Conservation (phyloP, 768 basidiomycete genomes). For the Tephrocybe sp. region DNA sequence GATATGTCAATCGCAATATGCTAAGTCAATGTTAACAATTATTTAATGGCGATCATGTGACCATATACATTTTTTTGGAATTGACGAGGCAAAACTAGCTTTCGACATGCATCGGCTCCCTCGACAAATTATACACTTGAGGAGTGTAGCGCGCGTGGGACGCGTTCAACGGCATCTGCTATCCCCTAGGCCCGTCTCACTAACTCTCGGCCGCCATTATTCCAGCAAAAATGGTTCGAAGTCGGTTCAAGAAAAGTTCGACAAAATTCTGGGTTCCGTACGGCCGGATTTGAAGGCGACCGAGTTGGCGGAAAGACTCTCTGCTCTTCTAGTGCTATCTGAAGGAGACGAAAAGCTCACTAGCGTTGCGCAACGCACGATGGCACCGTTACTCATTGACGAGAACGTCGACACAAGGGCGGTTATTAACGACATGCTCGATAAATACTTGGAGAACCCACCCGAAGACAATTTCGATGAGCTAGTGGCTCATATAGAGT, state of each 20-base stretch:
- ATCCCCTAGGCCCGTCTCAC: background rate
- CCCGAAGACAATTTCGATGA: conserved; percentile 14
- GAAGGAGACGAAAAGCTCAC: conserved; percentile 1
- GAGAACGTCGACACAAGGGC: background rate
- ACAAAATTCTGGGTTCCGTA: conserved; percentile 19
- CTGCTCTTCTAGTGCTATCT: conserved; percentile 17
- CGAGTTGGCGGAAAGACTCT: conserved; percentile 21
- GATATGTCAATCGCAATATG: background rate
- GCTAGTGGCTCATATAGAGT: conserved; percentile 1
- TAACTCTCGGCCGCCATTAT: conserved; percentile 15
- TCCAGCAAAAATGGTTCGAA: conserved; percentile 11
- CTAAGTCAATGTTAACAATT: too few relatives aligned
- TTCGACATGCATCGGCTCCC: conserved; percentile 23
- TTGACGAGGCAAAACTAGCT: background rate
- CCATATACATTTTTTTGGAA: conserved; percentile 10
- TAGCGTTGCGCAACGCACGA: too few relatives aligned
- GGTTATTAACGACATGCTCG: conserved; percentile 8
- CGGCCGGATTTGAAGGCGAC: conserved; percentile 20
- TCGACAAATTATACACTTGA: conserved; percentile 16
- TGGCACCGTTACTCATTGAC: conserved; percentile 1
- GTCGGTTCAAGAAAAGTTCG: conserved; percentile 15
- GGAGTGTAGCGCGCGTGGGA: conserved; percentile 26
- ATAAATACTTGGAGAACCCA: conserved; percentile 12
- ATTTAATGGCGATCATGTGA: conserved; percentile 13
- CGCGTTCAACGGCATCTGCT: conserved; percentile 22